Evolutionary conservation across 768 basidiomycete genomes (phyloP).

Genomic region (Erythrobasidium yunnanense): DNA sequence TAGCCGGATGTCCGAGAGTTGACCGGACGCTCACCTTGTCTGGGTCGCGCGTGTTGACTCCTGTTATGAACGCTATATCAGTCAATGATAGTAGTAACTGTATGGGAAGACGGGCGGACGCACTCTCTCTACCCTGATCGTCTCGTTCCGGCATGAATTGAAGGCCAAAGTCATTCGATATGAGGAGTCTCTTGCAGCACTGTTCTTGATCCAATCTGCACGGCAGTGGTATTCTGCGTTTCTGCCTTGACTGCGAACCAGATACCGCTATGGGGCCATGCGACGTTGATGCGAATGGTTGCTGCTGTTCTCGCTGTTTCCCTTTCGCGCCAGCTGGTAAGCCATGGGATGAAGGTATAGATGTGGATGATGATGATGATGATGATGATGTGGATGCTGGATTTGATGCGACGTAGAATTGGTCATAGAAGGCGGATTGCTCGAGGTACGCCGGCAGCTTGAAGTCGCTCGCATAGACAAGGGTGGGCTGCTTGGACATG

Average conservation of each 20-base stretch:
- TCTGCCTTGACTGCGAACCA: not conserved
- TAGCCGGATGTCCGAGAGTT: not conserved
- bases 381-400: not conserved
- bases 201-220: constrained; percentile 10
- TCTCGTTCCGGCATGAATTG: constrained; percentile 23
- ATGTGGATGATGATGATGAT: not conserved
- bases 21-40: constrained; percentile 4
- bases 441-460: constrained; percentile 1
- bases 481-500: no score
- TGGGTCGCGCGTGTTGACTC: constrained; percentile 8
- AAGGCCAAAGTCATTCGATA: not conserved
- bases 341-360: not conserved
- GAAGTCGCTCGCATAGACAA: constrained; percentile 9
- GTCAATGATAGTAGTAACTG: not conserved
- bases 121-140: constrained; percentile 24
- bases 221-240: constrained; percentile 1
- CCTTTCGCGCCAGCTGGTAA: not conserved
- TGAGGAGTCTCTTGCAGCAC: constrained; percentile 21
- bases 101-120: not conserved
- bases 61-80: not conserved
- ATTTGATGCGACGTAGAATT: not conserved
- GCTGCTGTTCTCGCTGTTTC: not conserved
- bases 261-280: not conserved
- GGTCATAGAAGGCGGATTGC: constrained; percentile 3
- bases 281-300: not conserved